Evolutionary conservation across 257 asterid species (phyloP), one percentile per base, ranked within the genome.

Genomic region (Verbascum thapsus): DNA sequence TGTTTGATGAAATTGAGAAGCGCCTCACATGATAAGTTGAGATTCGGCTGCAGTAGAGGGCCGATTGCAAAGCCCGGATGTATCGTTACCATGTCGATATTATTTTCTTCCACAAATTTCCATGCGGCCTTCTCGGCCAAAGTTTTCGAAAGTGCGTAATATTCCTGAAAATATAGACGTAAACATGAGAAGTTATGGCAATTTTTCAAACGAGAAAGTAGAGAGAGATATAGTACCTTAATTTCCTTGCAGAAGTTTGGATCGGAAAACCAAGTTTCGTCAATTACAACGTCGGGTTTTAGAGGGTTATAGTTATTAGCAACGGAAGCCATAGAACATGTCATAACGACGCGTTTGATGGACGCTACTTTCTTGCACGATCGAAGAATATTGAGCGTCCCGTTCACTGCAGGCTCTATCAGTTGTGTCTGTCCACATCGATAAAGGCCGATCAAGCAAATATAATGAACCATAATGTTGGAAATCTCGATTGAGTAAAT

Each of bases 221-320:
- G 32, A 26, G 3, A 5, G 5, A 26, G 32, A 26, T 26, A 26
- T 1, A 26, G 18, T 54, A 88, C 96, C 85, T 85, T 72, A 0
- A 55, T 74, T 63, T 81, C 80, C 73, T 78, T 52, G 40, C 92
- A 88, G 47, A 74, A 67, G 11, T 0, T 26, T 17, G 84, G 81
- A 52, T 85, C 95, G 0, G 95, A 83, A 44, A 70, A 73, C 88
- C 91, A 88, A 32, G 85, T 81, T 54, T 88, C 96, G 35, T 82
- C 95, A 3, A 81, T 50, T 8, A 76, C 23, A 19, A 40, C 72
- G 41, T 72, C 85, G 6, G 66, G 72, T 13, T 45, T 71, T 4
- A 70, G 37, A 39, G 82, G 66, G 34, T 48, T 50, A 32, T 20
- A 19, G 60, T 45, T 69, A 67, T 9, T 9, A 15, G 53, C 20